These are phyloP conservation scores for Sporothrix dimorphospora DNA, from an alignment of 2,329 filamentous ascomycete species.

Conservation along the genomic window DNA sequence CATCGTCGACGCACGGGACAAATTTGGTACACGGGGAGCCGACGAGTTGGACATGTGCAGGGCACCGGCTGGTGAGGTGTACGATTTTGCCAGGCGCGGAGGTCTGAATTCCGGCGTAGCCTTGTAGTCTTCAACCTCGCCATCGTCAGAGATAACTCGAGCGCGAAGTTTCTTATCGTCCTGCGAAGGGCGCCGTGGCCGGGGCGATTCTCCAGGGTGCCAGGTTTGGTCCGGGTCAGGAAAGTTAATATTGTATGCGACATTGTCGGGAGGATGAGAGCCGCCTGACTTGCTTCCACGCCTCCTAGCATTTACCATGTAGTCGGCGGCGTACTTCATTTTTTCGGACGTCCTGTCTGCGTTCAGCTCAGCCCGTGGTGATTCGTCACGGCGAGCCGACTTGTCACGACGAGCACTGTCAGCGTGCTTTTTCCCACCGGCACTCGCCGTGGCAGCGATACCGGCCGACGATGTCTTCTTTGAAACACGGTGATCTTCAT, in stretches of 20 bases:
- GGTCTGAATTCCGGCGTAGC: constrained; percentile 32
- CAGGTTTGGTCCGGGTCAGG: constrained; percentile 33
- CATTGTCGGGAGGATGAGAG: not conserved
- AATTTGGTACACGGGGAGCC: constrained; percentile 28
- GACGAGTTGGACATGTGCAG: constrained; percentile 34
- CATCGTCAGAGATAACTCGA: constrained; percentile 1
- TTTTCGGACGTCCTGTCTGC: constrained; percentile 28
- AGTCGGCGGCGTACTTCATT: constrained; percentile 34
- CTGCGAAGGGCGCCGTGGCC: constrained; percentile 31
- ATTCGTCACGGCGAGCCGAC: constrained; percentile 28
- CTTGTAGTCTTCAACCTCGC: constrained; percentile 30
- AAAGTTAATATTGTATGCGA: constrained; percentile 29
- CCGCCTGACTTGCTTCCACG: constrained; percentile 32
- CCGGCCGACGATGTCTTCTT: constrained; percentile 36
- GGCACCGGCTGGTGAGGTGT: constrained; percentile 33
- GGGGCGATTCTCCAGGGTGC: constrained; percentile 21
- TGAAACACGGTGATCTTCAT: constrained; percentile 36
- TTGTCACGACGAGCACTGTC: constrained; percentile 36
- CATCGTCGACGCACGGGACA: constrained; percentile 34
- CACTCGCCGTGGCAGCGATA: not conserved
- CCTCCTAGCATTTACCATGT: constrained; percentile 31
- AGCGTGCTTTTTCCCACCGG: constrained; percentile 38
- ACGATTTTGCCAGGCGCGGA: constrained; percentile 38
- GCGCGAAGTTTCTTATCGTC: constrained; percentile 32
- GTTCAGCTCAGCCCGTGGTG: constrained; percentile 23